Evolutionary conservation across 2,329 filamentous ascomycete species (phyloP), one percentile per base, ranked within the genome.

Genomic region (Colletotrichum musae): DNA sequence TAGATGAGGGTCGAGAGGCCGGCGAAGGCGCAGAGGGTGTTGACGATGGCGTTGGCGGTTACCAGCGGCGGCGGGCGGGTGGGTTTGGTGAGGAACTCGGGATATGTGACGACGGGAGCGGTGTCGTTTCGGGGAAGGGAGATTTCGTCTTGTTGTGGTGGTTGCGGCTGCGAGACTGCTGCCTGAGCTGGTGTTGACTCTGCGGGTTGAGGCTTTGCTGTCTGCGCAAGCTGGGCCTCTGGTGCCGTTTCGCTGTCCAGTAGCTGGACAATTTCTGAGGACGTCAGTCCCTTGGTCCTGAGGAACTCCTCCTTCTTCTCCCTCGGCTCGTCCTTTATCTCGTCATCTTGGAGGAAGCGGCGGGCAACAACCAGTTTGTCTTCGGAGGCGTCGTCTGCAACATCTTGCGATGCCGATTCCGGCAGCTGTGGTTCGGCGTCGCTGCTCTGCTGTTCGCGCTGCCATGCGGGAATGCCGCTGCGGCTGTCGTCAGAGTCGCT

Each of bases 301-400:
- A 98, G 82, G 74, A 97, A 97, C 7, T 88, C 87, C 21, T 88
- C 84, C 82, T 97, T 97, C 80, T 90, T 91, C 64, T 93, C 91
- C 52, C 86, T 85, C 0, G 92, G 85, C 41, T 92, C 89, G 79
- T 91, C 83, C 68, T 87, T 89, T 66, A 97, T 93, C 21, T 86
- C 85, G 7, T 93, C 89, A 70, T 97, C 92, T 58, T 93, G 84
- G 4, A 98, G 86, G 76, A 97, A 98, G 61, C 85, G 88, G 51
- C 87, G 86, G 32, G 94, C 94, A 76, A 94, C 89, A 16, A 94
- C 89, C 43, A 84, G 74, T 41, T 75, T 74, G 57, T 78, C 74
- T 48, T 79, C 73, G 7, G 70, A 43, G 69, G 72, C 59, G 36
- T 70, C 57, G 16, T 50, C 43, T 47, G 59, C 39, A 41, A 53